Evolutionary conservation across 108 stramenopile genomes (phyloP).

Genomic region (Cyclostephanos invisitatus): DNA sequence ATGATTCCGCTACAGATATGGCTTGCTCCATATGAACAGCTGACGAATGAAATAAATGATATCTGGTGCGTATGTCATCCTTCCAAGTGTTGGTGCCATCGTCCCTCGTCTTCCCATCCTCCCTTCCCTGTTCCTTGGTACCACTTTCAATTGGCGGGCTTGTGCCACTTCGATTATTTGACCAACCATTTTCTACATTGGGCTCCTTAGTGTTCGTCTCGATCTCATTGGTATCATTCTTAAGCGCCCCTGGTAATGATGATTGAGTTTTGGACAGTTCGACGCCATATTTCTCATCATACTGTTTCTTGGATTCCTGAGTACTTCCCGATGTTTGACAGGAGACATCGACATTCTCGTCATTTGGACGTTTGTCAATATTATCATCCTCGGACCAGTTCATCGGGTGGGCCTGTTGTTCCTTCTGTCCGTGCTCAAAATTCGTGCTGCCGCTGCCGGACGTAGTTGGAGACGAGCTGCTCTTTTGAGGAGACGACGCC

Average conservation of each 20-base stretch:
- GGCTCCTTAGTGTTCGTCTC: not conserved
- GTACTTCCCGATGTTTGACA: not conserved
- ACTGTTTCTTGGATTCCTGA: not conserved
- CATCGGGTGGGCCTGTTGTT: not conserved
- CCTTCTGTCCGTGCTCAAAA: slow-evolving; percentile 38
- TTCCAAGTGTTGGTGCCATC: slow-evolving; percentile 3
- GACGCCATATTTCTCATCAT: not conserved
- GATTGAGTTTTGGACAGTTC: not conserved
- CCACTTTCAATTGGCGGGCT: not conserved
- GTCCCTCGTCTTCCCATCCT: too few relatives aligned
- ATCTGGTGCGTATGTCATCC: slow-evolving; percentile 7
- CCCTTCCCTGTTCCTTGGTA: not conserved
- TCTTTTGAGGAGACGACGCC: slow-evolving; percentile 12
- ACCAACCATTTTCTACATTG: not conserved
- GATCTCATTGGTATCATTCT: not conserved
- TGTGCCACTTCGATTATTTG: not conserved
- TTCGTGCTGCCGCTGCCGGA: slow-evolving; percentile 18
- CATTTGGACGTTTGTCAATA: not conserved
- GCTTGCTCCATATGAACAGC: slow-evolving; percentile 19
- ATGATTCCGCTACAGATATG: not conserved
- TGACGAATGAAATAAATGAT: slow-evolving; percentile 1
- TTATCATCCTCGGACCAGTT: slow-evolving; percentile 1
- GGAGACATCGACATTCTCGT: not conserved
- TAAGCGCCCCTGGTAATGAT: not conserved
- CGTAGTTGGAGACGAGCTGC: slow-evolving; percentile 21